These are phyloP conservation scores for Ustilago tritici DNA, from an alignment of 1,284 basidiomycete species.

Conservation along the genomic window DNA sequence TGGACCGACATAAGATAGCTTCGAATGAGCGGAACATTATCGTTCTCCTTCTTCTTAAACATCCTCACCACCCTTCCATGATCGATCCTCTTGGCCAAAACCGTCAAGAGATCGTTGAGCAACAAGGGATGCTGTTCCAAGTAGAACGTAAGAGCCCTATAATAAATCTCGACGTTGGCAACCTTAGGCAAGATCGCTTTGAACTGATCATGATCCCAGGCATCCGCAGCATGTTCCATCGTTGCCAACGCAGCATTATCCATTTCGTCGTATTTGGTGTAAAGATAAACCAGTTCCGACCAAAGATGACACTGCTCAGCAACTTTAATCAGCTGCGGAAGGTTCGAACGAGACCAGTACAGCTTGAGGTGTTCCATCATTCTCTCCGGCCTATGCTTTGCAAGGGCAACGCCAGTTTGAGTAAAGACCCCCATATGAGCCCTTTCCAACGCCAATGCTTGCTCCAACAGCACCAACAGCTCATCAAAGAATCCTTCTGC, in stretches of 20 bases:
- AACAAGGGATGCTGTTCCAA: constrained; percentile 92
- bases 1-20: constrained; percentile 97
- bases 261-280: constrained; percentile 96
- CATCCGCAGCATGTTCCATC: constrained; percentile 96
- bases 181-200: constrained; percentile 72
- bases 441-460: constrained; percentile 89
- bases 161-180: constrained; percentile 98
- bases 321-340: constrained; percentile 93
- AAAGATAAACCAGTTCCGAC: constrained; percentile 97
- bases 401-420: constrained; percentile 91
- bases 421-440: constrained; percentile 90
- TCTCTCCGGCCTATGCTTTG: constrained; percentile 96
- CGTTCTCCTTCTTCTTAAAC: constrained; percentile 84
- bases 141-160: constrained; percentile 76
- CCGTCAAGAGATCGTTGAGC: constrained; percentile 91
- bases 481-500: constrained; percentile 93
- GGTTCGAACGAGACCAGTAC: constrained; percentile 97
- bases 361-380: constrained; percentile 99
- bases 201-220: constrained; percentile 99
- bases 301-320: constrained; percentile 97
- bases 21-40: constrained; percentile 94
- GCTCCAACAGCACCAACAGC: constrained; percentile 89
- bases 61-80: constrained; percentile 94
- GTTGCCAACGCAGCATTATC: constrained; percentile 96
- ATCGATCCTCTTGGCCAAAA: constrained; percentile 91